Conservation (phyloP, 495 filamentous ascomycete genomes). For the Venustampulla echinocandica region DNA sequence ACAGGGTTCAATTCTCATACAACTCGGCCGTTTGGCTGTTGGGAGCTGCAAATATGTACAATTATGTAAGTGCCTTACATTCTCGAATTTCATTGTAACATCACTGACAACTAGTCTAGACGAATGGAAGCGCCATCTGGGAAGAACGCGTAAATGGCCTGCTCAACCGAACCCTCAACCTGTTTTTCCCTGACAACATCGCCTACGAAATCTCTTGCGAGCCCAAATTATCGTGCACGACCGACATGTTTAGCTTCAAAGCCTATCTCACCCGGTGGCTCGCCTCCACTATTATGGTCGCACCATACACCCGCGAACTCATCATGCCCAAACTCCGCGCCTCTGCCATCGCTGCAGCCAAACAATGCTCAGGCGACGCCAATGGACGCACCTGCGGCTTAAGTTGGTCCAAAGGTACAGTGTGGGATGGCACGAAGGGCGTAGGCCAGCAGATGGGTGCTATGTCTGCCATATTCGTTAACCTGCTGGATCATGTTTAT, state of each 20-base stretch:
- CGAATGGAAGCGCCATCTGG: slow-evolving; percentile 29
- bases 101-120: slow-evolving; percentile 6
- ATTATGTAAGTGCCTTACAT: slow-evolving; percentile 41
- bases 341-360: slow-evolving; percentile 60
- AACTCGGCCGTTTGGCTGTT: slow-evolving; percentile 62
- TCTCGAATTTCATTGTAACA: slow-evolving; percentile 1
- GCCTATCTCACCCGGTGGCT: slow-evolving; percentile 80
- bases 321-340: slow-evolving; percentile 59
- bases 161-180: slow-evolving; percentile 27
- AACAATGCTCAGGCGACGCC: slow-evolving; percentile 53
- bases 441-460: slow-evolving; percentile 59
- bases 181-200: slow-evolving; percentile 46
- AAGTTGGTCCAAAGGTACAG: slow-evolving; percentile 48
- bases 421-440: slow-evolving; percentile 46
- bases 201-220: slow-evolving; percentile 74
- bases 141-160: slow-evolving; percentile 12
- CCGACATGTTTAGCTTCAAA: slow-evolving; percentile 79
- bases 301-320: slow-evolving; percentile 51
- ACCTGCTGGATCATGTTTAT: slow-evolving; percentile 6
- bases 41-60: slow-evolving; percentile 75
- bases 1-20: slow-evolving; percentile 65
- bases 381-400: slow-evolving; percentile 57
- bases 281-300: slow-evolving; percentile 58
- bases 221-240: slow-evolving; percentile 50
- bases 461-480: slow-evolving; percentile 40